phyloP scores from a whole-genome alignment of 2,329 filamentous ascomycete species.

The Fusarium sp. region DNA sequence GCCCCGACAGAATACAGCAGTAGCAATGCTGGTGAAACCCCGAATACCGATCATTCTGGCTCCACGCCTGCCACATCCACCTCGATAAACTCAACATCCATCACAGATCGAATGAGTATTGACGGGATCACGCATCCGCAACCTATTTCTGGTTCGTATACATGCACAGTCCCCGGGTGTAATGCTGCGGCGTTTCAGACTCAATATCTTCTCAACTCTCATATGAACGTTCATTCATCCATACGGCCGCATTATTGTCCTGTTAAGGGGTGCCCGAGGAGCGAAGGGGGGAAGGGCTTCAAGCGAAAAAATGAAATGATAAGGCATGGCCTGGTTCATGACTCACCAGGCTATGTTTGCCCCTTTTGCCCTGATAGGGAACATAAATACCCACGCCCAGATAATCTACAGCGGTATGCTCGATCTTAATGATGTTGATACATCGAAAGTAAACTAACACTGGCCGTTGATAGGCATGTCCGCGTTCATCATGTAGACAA shows the following conservation, averaged over 20 bases:
- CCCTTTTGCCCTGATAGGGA: slow-evolving; percentile 95
- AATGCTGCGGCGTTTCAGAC: slow-evolving; percentile 82
- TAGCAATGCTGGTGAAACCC: slow-evolving; percentile 61
- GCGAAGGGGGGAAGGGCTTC: slow-evolving; percentile 75
- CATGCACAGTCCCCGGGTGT: slow-evolving; percentile 74
- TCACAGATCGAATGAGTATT: slow-evolving; percentile 69
- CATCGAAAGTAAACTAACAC: slow-evolving; percentile 5
- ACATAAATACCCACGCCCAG: slow-evolving; percentile 93
- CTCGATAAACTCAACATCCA: slow-evolving; percentile 47
- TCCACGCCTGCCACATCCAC: slow-evolving; percentile 58
- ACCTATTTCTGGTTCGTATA: slow-evolving; percentile 65
- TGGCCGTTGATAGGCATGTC: slow-evolving; percentile 76
- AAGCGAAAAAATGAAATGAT: slow-evolving; percentile 83
- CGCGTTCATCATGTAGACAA: slow-evolving; percentile 92
- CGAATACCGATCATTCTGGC: slow-evolving; percentile 60
- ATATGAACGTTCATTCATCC: slow-evolving; percentile 78
- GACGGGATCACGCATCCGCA: slow-evolving; percentile 68
- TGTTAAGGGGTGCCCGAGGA: slow-evolving; percentile 72
- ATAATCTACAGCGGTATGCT: slow-evolving; percentile 89
- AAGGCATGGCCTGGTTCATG: slow-evolving; percentile 86
- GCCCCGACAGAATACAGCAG: slow-evolving; percentile 59
- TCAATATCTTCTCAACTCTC: slow-evolving; percentile 81
- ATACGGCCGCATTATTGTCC: slow-evolving; percentile 75
- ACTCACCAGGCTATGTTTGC: slow-evolving; percentile 94
- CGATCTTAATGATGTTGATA: not conserved